Conservation (phyloP, 2,329 filamentous ascomycete genomes). For the Helotiales sp. region DNA sequence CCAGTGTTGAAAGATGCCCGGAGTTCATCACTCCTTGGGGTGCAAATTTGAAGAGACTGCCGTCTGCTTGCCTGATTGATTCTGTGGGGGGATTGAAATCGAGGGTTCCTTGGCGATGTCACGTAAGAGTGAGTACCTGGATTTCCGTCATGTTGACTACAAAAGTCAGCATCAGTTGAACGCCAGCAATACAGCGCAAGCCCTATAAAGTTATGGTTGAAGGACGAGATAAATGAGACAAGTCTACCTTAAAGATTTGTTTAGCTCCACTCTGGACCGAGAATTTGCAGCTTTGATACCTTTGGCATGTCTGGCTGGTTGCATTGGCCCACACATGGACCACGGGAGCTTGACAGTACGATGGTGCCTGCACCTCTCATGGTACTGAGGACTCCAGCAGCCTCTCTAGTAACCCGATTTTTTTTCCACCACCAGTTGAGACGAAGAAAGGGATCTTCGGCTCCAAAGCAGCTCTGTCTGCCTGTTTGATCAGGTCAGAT, state of each 20-base stretch:
- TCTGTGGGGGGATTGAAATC: constrained; percentile 37
- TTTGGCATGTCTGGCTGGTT: constrained; percentile 43
- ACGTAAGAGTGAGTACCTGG: constrained; percentile 55
- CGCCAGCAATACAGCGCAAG: not conserved
- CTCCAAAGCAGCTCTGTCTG: constrained; percentile 41
- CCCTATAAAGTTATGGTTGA: not conserved
- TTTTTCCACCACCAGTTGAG: not conserved
- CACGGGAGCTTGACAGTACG: constrained; percentile 45
- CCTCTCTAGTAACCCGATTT: not conserved
- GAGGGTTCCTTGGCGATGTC: constrained; percentile 50
- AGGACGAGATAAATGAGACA: not conserved
- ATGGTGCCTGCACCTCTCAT: constrained; percentile 42
- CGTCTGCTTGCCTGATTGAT: not conserved
- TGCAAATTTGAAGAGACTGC: not conserved
- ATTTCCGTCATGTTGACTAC: constrained; percentile 45
- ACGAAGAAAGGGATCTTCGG: not conserved
- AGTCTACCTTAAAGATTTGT: not conserved
- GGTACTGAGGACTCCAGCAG: not conserved
- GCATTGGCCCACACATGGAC: constrained; percentile 46
- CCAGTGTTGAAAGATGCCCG: not conserved
- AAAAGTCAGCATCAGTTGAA: constrained; percentile 38
- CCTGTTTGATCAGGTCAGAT: constrained; percentile 41
- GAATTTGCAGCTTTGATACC: constrained; percentile 32
- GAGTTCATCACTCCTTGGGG: not conserved
- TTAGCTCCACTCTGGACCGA: not conserved